A percentile compares a stretch with the other conserved stretches of the same genome.
Evolutionary conservation across 1,139 yeast species (phyloP).

Genomic region (Suhomyces taliae): DNA sequence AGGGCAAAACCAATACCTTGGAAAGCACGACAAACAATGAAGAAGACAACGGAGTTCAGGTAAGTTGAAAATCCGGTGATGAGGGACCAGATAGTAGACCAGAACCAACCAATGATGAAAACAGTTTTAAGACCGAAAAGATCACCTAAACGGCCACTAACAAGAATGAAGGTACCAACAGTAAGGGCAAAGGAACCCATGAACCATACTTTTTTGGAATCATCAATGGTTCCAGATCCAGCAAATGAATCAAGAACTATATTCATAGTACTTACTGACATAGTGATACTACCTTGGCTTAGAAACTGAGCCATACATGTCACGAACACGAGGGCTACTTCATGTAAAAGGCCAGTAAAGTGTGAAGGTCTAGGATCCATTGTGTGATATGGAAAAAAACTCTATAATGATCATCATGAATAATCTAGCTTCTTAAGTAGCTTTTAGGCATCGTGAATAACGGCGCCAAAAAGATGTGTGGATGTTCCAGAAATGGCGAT

Average conservation of each 20-base stretch:
- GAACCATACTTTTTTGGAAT: constrained; percentile 48
- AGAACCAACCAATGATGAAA: constrained; percentile 44
- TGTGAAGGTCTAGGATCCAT: constrained; percentile 20
- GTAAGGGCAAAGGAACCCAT: constrained; percentile 59
- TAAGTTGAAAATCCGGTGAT: constrained; percentile 51
- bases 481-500: constrained; percentile 1
- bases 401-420: not conserved
- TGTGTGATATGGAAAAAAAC: not conserved
- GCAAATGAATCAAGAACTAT: constrained; percentile 32
- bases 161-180: constrained; percentile 53
- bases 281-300: constrained; percentile 40
- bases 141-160: constrained; percentile 56
- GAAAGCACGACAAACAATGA: constrained; percentile 51
- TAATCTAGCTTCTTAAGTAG: not conserved
- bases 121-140: constrained; percentile 49
- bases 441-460: not conserved
- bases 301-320: constrained; percentile 32
- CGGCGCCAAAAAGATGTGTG: not conserved
- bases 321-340: constrained; percentile 15
- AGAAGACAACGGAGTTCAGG: constrained; percentile 43
- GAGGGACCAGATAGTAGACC: constrained; percentile 46
- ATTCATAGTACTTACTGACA: constrained; percentile 43
- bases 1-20: constrained; percentile 59
- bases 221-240: constrained; percentile 13
- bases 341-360: constrained; percentile 17